Conservation (phyloP, 2,329 filamentous ascomycete species). For the Gaeumannomyces sp. region DNA sequence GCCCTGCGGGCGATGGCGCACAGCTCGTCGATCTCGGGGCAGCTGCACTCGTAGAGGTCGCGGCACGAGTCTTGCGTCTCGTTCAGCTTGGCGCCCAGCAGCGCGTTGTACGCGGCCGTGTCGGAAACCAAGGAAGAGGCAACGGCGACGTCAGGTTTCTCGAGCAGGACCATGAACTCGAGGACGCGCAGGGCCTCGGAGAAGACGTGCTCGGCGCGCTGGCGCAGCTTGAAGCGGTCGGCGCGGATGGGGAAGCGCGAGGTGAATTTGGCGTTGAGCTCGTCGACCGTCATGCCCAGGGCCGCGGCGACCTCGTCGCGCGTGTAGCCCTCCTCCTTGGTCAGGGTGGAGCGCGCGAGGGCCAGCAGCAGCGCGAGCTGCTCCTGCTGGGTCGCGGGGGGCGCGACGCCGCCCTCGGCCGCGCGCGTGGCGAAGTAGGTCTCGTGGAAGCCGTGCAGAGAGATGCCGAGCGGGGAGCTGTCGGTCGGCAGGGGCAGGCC, state of each 20-base stretch:
- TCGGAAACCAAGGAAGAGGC: conserved; percentile 40
- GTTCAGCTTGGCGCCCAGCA: conserved; percentile 80
- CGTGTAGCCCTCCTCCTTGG: conserved; percentile 78
- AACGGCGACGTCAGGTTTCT: conserved; percentile 31
- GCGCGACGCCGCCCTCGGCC: conserved; percentile 25
- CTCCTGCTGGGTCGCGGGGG: conserved; percentile 35
- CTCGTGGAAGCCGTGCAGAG: conserved; percentile 80
- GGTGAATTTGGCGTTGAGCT: conserved; percentile 73
- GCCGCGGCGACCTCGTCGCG: conserved; percentile 71
- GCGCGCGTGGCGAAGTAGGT: conserved; percentile 60
- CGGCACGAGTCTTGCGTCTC: conserved; percentile 83
- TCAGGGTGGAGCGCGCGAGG: conserved; percentile 64
- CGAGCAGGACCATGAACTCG: conserved; percentile 74
- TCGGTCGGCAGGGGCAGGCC: conserved; percentile 64
- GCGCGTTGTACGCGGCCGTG: conserved; percentile 54
- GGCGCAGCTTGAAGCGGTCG: conserved; percentile 78
- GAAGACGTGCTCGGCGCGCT: conserved; percentile 87
- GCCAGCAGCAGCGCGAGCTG: conserved; percentile 71
- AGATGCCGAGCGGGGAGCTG: conserved; percentile 74
- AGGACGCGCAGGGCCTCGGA: conserved; percentile 81
- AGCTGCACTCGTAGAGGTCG: conserved; percentile 85
- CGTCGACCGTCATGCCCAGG: conserved; percentile 61
- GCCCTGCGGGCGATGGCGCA: conserved; percentile 72
- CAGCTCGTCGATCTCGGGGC: conserved; percentile 83
- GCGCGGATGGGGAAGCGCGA: conserved; percentile 85